phyloP scores from a whole-genome alignment of 805 yeast species.

The Lipomyces oligophaga region DNA sequence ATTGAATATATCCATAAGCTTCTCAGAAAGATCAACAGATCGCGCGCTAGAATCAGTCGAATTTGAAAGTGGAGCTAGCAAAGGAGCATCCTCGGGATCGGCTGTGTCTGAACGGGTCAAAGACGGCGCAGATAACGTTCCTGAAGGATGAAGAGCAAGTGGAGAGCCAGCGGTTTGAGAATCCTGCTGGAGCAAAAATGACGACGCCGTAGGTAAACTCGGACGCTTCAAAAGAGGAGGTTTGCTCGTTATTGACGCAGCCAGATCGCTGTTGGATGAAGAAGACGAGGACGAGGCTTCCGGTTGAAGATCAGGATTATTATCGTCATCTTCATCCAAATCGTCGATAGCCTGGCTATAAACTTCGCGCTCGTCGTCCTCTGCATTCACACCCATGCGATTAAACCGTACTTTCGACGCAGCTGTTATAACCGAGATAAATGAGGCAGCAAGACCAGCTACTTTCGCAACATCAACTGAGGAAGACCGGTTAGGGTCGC shows the following conservation, averaged over 20 bases:
- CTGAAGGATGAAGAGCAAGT: too few relatives aligned
- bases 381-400: slow-evolving; percentile 6
- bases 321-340: slow-evolving; percentile 34
- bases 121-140: too few relatives aligned
- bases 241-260: too few relatives aligned
- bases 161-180: too few relatives aligned
- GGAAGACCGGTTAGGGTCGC: slow-evolving; percentile 9
- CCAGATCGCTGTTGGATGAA: too few relatives aligned
- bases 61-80: too few relatives aligned
- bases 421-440: slow-evolving; percentile 23
- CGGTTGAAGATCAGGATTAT: too few relatives aligned
- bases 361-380: slow-evolving; percentile 18
- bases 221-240: not conserved
- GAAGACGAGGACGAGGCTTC: too few relatives aligned
- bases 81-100: too few relatives aligned
- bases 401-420: slow-evolving; percentile 18
- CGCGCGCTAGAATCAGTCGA: slow-evolving; percentile 16
- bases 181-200: slow-evolving; percentile 6
- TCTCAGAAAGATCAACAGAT: slow-evolving; percentile 10
- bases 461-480: slow-evolving; percentile 24
- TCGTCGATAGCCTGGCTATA: slow-evolving; percentile 36
- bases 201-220: slow-evolving; percentile 8
- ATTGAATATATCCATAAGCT: slow-evolving; percentile 17
- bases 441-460: slow-evolving; percentile 15
- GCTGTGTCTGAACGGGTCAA: too few relatives aligned